Evolutionary conservation across 192 early-diverging fungal genomes (phyloP), one percentile per base, ranked within the genome.

Genomic region (Coemansia umbellata): DNA sequence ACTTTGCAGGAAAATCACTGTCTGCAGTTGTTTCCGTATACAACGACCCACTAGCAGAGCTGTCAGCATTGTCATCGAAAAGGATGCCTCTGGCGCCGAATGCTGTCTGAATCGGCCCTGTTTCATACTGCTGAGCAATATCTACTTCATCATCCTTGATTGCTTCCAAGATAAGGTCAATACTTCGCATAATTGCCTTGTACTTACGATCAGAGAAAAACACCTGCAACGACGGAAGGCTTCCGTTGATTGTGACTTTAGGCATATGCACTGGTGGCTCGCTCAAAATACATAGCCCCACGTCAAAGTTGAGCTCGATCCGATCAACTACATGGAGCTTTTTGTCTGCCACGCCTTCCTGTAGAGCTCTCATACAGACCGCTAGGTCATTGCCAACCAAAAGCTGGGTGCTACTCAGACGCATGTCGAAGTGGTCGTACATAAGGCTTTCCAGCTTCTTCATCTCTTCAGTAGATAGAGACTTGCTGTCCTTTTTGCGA

Each of bases 191-290:
- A 5, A 96, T 76, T 1, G 84, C 83, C 54, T 87, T 86, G 81
- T 96, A 95, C 65, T 98, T 98, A 45, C 84, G 78, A 66, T 98
- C 93, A 0, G 94, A 95, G 26, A 98, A 84, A 63, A 92, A 95
- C 19, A 95, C 64, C 44, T 92, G 85, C 28, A 98, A 58, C 15
- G 89, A 63, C 0, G 94, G 92, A 52, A 98, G 65, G 8, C 87
- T 81, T 23, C 90, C 94, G 33, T 85, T 81, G 5, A 98, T 68
- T 41, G 82, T 80, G 47, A 91, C 84, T 48, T 81, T 81, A 39
- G 93, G 78, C 51, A 92, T 68, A 27, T 78, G 74, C 22, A 91
- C 82, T 1, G 82, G 58, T 3, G 88, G 78, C 54, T 90, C 84
- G 14, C 85, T 86, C 26, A 97, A 37, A 50, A 95, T 95, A 53